Percentiles rank a stretch among this genome's conserved stretches.
Conservation (phyloP, 2,329 filamentous ascomycete species). For the Ascomycota sp. region DNA sequence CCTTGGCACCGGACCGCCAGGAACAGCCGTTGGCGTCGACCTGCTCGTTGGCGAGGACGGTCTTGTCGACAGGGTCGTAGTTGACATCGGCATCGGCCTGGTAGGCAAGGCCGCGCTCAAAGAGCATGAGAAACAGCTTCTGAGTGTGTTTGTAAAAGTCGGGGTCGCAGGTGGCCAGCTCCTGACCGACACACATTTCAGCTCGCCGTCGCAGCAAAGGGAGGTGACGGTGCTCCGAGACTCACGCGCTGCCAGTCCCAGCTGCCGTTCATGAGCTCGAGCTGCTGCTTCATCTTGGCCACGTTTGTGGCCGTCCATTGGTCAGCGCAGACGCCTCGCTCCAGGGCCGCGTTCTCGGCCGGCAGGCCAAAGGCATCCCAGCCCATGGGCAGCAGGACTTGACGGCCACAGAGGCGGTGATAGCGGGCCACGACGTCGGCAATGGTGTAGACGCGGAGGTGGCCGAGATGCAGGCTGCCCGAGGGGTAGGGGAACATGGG, state of each 20-base stretch:
- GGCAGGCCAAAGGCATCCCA: constrained; percentile 88
- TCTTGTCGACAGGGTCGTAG: constrained; percentile 77
- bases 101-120: constrained; percentile 57
- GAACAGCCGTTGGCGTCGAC: constrained; percentile 72
- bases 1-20: constrained; percentile 72
- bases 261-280: constrained; percentile 56
- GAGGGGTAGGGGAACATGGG: constrained; percentile 93
- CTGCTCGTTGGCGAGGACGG: constrained; percentile 81
- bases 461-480: constrained; percentile 67
- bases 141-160: constrained; percentile 82
- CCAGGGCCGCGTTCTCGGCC: constrained; percentile 79
- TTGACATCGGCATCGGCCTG: constrained; percentile 72
- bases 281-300: constrained; percentile 62
- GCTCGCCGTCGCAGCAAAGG: too few relatives aligned
- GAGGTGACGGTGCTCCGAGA: too few relatives aligned
- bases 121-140: constrained; percentile 59
- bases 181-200: constrained; percentile 35
- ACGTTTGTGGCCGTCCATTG: constrained; percentile 71
- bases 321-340: constrained; percentile 56
- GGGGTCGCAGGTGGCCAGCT: constrained; percentile 68
- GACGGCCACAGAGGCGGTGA: constrained; percentile 49
- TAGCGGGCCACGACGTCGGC: constrained; percentile 70
- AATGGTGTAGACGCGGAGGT: constrained; percentile 77
- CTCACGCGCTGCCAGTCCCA: constrained; percentile 71
- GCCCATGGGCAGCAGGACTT: constrained; percentile 75